A percentile compares a stretch with the other conserved stretches of the same genome.
Conservation (phyloP, 2,329 filamentous ascomycete species). For the Botrytis fabae region DNA sequence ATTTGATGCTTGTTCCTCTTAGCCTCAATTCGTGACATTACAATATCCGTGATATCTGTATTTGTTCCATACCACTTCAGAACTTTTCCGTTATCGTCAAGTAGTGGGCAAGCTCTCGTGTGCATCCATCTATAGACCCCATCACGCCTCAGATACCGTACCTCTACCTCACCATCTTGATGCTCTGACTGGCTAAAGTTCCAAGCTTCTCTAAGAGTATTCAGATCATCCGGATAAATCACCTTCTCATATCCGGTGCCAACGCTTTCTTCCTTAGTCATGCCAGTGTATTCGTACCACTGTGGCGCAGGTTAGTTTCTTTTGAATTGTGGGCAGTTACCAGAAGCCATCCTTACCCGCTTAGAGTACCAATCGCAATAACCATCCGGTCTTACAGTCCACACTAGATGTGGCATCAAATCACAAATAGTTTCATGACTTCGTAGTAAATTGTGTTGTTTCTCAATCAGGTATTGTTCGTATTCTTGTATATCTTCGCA, state of each 20-base stretch:
- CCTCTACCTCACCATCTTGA: constrained; percentile 28
- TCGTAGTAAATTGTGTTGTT: constrained; percentile 26
- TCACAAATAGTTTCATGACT: constrained; percentile 34
- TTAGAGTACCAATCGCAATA: constrained; percentile 32
- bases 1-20: constrained; percentile 33
- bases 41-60: constrained; percentile 34
- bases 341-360: constrained; percentile 24
- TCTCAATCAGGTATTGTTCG: constrained; percentile 24
- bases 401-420: constrained; percentile 34
- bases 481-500: constrained; percentile 31
- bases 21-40: constrained; percentile 33
- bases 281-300: constrained; percentile 37
- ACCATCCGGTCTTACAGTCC: constrained; percentile 30
- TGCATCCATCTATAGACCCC: constrained; percentile 36
- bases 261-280: constrained; percentile 27
- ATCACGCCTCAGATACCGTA: constrained; percentile 33
- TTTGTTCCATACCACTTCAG: constrained; percentile 36
- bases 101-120: constrained; percentile 29
- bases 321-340: background rate
- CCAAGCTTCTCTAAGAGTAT: constrained; percentile 25
- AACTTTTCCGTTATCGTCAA: constrained; percentile 25
- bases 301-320: constrained; percentile 7
- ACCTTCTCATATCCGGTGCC: constrained; percentile 24
- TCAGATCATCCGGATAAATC: constrained; percentile 31
- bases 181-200: constrained; percentile 6